phyloP scores from a whole-genome alignment of 176 grass and related monocot species.

The Paspalum vaginatum region DNA sequence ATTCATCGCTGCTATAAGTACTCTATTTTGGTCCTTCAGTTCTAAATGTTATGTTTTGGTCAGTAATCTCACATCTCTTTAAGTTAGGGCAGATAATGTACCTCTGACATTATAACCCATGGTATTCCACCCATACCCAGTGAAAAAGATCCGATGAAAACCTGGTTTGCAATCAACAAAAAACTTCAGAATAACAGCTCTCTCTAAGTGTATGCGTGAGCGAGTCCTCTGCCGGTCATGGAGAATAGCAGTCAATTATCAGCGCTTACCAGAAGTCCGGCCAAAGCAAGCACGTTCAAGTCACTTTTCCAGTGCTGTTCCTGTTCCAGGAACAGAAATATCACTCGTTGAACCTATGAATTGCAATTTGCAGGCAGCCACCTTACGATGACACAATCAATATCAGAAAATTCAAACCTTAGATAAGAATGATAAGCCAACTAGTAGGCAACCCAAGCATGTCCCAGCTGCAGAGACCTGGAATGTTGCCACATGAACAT shows the following conservation, averaged over 20 bases:
- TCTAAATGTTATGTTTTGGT: not conserved
- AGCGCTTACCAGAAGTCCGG: conserved; percentile 64
- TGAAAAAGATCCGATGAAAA: conserved; percentile 79
- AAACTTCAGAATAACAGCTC: conserved; percentile 13
- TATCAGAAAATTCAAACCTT: conserved; percentile 48
- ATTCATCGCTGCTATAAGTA: not conserved
- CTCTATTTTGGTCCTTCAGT: no score
- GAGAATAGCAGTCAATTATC: not conserved
- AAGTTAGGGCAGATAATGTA: not conserved
- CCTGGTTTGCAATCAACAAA: conserved; percentile 36
- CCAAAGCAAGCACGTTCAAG: conserved; percentile 56
- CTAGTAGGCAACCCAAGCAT: conserved; percentile 72
- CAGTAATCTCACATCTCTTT: not conserved
- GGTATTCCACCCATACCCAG: conserved; percentile 84
- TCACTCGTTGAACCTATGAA: not conserved
- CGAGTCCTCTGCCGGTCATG: not conserved
- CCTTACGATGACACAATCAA: not conserved
- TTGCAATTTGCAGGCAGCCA: not conserved
- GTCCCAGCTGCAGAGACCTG: conserved; percentile 82
- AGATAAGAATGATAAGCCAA: conserved; percentile 67
- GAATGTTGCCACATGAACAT: not conserved
- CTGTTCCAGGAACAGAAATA: conserved; percentile 39
- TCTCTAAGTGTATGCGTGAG: not conserved
- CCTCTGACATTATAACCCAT: conserved; percentile 97
- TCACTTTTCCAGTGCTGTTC: conserved; percentile 55